A percentile compares a stretch with the other conserved stretches of the same genome.
Conservation (phyloP, 192 early-diverging fungal species). For the Linnemannia schmuckeri region DNA sequence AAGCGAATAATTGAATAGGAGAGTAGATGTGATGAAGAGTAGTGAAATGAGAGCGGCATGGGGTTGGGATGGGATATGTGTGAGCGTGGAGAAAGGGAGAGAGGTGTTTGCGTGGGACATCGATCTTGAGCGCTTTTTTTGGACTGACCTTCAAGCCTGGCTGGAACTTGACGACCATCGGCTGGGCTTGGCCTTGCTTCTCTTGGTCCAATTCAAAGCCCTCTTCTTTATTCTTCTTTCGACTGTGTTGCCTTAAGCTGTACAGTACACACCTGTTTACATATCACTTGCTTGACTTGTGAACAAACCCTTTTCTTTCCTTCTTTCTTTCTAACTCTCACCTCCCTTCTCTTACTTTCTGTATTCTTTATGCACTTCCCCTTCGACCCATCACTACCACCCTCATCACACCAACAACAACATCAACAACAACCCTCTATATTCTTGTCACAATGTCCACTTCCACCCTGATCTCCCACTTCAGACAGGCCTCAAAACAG, state of each 20-base stretch:
- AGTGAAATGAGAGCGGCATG: background rate
- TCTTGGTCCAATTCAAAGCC: background rate
- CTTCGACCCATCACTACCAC: background rate
- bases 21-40: background rate
- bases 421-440: background rate
- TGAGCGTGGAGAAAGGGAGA: background rate
- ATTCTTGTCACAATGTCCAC: slow-evolving; percentile 10
- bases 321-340: background rate
- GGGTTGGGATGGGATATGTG: background rate
- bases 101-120: background rate
- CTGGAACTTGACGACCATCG: background rate
- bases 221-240: background rate
- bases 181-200: background rate
- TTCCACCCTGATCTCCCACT: slow-evolving; percentile 15
- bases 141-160: no score
- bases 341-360: background rate
- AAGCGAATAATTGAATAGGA: background rate
- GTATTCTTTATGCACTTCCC: background rate
- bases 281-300: background rate
- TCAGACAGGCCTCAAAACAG: slow-evolving; percentile 22
- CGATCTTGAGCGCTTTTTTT: background rate
- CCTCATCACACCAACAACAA: background rate
- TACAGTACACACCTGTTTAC: background rate
- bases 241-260: no score
- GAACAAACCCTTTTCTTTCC: background rate